Conservation (phyloP, 1,139 yeast genomes). For the Saccharomyces hybrid region DNA sequence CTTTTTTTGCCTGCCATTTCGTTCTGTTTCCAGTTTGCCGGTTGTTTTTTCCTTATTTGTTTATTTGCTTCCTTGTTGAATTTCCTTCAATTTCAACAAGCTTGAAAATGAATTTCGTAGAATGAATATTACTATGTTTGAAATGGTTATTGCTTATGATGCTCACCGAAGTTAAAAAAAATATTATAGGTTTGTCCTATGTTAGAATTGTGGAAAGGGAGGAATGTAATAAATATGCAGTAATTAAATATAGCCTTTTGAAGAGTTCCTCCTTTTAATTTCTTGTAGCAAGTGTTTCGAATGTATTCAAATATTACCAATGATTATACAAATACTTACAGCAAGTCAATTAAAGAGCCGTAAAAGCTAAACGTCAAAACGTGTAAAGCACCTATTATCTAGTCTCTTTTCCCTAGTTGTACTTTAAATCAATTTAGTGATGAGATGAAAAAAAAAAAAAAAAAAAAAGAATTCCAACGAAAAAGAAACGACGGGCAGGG, state of each 20-base stretch:
- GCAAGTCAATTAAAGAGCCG: background rate
- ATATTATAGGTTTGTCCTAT: background rate
- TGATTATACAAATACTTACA: background rate
- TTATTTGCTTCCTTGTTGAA: background rate
- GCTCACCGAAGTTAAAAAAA: background rate
- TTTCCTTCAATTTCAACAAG: background rate
- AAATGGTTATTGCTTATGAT: background rate
- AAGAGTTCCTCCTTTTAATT: background rate
- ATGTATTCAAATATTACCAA: background rate
- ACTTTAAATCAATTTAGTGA: background rate
- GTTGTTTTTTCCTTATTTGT: background rate
- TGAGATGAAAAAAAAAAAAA: background rate
- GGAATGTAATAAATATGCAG: background rate
- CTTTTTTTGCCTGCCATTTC: constrained; percentile 22
- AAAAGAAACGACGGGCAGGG: background rate
- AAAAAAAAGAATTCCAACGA: background rate
- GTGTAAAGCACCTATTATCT: background rate
- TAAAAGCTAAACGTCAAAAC: background rate
- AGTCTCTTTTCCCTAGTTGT: background rate
- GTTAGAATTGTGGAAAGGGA: background rate
- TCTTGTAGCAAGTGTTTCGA: background rate
- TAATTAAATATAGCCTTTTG: background rate
- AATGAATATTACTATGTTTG: background rate
- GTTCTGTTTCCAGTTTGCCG: background rate
- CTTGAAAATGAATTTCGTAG: background rate